Evolutionary conservation across 169 alveolate species (phyloP), one percentile per base, ranked within the genome.

Genomic region (Plasmodium billcollinsi): DNA sequence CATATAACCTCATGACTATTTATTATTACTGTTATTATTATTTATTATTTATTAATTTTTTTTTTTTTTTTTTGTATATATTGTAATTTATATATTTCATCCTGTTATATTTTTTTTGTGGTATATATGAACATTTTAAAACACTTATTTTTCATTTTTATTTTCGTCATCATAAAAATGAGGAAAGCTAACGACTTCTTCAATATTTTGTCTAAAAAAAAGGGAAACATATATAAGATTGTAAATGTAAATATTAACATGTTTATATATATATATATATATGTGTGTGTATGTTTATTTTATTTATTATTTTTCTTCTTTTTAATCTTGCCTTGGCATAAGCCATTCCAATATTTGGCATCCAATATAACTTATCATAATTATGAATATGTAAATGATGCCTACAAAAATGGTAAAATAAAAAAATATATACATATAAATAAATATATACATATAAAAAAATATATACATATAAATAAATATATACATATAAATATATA

Each of bases 141-240:
- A 49, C 4, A 7, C 14, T 50, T 9, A 5, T n/a, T 18, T 50
- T n/a, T 33, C 11, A 5, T n/a, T 12, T 5, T 39, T 39, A 39
- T 74, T 69, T 49, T 61, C 88, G 12, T 73, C 88, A 24, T 73
- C 92, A 6, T 69, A 47, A 18, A 74, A 65, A 39, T 74, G 88
- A 12, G 89, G 88, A 54, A 74, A 88, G 72, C 80, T 73, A 56
- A 74, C 66, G 12, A 58, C 92, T 24, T 88, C 88, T 56, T 73
- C 92, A 26, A 73, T 74, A 26, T 58, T 70, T 24, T 88, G 33
- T 50, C 92, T 88, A 59, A 49, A 29, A 24, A n/a, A 29, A 29
- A 24, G 45, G 43, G 15, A 65, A 39, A 18, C 9, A 21, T 69
- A 11, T 65, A 26, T 59, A 20, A 8, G 52, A 11, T 73, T 49